Evolutionary conservation across 1,284 basidiomycete genomes (phyloP).

Genomic region (Trichosporon sp.): DNA sequence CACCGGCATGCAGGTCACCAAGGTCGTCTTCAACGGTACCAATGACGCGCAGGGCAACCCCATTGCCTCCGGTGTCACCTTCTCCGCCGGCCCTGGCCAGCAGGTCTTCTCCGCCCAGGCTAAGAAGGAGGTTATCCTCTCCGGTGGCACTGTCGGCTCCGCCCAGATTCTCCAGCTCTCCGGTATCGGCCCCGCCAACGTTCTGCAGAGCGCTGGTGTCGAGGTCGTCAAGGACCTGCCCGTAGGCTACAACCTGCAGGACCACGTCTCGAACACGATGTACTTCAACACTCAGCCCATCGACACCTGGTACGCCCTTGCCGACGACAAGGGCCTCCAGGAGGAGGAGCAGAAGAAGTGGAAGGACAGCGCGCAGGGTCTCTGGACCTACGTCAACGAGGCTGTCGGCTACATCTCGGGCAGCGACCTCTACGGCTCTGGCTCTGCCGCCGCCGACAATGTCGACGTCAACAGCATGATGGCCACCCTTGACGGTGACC

Average conservation of each 20-base stretch:
- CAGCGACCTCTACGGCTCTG: slow-evolving; percentile 29
- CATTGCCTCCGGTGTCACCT: slow-evolving; percentile 60
- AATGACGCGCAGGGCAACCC: slow-evolving; percentile 50
- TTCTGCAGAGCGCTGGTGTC: slow-evolving; percentile 58
- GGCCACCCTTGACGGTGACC: slow-evolving; percentile 58
- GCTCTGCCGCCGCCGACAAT: slow-evolving; percentile 42
- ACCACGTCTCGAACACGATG: slow-evolving; percentile 57
- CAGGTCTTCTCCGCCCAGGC: slow-evolving; percentile 53
- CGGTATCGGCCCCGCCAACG: slow-evolving; percentile 63
- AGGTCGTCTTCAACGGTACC: slow-evolving; percentile 59
- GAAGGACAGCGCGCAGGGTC: slow-evolving; percentile 31
- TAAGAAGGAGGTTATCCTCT: slow-evolving; percentile 53
- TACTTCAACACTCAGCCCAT: slow-evolving; percentile 32
- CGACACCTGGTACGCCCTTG: slow-evolving; percentile 42
- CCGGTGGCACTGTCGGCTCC: slow-evolving; percentile 61
- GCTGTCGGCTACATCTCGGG: slow-evolving; percentile 38
- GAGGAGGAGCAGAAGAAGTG: slow-evolving; percentile 33
- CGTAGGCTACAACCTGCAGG: slow-evolving; percentile 71
- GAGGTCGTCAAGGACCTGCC: slow-evolving; percentile 55
- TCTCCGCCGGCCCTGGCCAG: slow-evolving; percentile 49
- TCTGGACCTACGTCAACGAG: slow-evolving; percentile 50
- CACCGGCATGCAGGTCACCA: slow-evolving; percentile 59
- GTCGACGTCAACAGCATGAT: slow-evolving; percentile 62
- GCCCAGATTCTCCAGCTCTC: slow-evolving; percentile 65
- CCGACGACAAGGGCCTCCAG: slow-evolving; percentile 20